phyloP scores from a whole-genome alignment of 192 early-diverging fungal genomes.

The Podila minutissima region DNA sequence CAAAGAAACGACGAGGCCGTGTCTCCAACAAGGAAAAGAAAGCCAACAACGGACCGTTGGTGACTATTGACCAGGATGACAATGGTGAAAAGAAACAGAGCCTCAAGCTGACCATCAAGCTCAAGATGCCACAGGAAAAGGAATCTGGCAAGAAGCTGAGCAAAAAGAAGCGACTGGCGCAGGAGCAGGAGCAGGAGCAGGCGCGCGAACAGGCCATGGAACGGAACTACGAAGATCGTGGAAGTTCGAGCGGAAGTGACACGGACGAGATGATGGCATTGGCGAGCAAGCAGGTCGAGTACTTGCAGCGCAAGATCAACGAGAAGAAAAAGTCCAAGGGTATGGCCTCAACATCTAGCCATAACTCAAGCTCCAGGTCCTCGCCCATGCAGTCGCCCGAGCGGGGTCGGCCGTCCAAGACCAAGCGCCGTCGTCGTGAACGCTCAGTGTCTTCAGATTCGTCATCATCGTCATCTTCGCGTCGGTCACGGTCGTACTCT shows the following conservation, averaged over 20 bases:
- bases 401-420: conserved; percentile 11
- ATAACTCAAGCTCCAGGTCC: conserved; percentile 1
- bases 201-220: background rate
- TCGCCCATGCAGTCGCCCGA: conserved; percentile 1
- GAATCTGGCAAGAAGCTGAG: conserved; percentile 3
- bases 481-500: conserved; percentile 13
- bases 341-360: background rate
- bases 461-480: conserved; percentile 17
- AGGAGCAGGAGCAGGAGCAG: conserved; percentile 1
- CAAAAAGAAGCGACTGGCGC: conserved; percentile 8
- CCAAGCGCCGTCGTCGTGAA: conserved; percentile 22
- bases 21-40: conserved; percentile 27
- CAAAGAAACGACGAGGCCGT: conserved; percentile 43
- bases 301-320: conserved; percentile 47
- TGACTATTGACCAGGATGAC: conserved; percentile 29
- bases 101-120: conserved; percentile 42
- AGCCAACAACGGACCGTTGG: background rate
- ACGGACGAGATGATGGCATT: conserved; percentile 51
- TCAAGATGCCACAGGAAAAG: conserved; percentile 28
- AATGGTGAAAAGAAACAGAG: conserved; percentile 18
- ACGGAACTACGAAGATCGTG: background rate
- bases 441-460: conserved; percentile 18
- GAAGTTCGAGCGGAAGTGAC: conserved; percentile 33
- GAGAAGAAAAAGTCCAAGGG: conserved; percentile 41
- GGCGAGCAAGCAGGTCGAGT: conserved; percentile 48